A percentile compares a stretch with the other conserved stretches of the same genome.
These are phyloP conservation scores for Penicillium olsonii DNA, from an alignment of 2,329 filamentous ascomycete species.

Conservation along the genomic window DNA sequence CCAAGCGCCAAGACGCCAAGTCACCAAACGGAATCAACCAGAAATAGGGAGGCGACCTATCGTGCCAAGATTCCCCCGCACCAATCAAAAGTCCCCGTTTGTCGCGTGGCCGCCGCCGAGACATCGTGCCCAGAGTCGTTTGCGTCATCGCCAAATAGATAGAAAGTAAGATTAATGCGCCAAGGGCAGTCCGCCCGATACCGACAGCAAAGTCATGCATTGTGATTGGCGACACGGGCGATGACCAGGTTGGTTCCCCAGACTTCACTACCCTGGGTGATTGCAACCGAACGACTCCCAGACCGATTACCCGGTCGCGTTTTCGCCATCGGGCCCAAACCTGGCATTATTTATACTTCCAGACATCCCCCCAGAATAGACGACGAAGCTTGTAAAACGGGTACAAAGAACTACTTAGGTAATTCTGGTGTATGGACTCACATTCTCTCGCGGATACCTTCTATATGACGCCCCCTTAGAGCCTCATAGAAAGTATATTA, in stretches of 20 bases:
- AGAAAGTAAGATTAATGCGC: slow-evolving; percentile 4
- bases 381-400: neutral
- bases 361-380: slow-evolving; percentile 3
- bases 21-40: neutral
- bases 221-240: slow-evolving; percentile 12
- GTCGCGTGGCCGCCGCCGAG: slow-evolving; percentile 10
- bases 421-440: slow-evolving; percentile 33
- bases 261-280: slow-evolving; percentile 3
- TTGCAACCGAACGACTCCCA: slow-evolving; percentile 7
- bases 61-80: slow-evolving; percentile 12
- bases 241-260: slow-evolving; percentile 12
- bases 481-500: slow-evolving; percentile 16
- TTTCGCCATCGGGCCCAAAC: slow-evolving; percentile 16
- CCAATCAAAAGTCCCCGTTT: slow-evolving; percentile 11
- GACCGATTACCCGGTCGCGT: neutral
- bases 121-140: slow-evolving; percentile 24
- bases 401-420: slow-evolving; percentile 1
- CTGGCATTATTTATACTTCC: slow-evolving; percentile 20
- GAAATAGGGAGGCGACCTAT: neutral
- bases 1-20: slow-evolving; percentile 20
- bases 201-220: slow-evolving; percentile 7
- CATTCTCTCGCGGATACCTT: slow-evolving; percentile 33
- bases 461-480: slow-evolving; percentile 36
- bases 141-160: slow-evolving; percentile 21
- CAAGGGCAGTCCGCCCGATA: slow-evolving; percentile 17